Conservation (phyloP, 2,329 filamentous ascomycete genomes). For the Colletotrichum sublineola region DNA sequence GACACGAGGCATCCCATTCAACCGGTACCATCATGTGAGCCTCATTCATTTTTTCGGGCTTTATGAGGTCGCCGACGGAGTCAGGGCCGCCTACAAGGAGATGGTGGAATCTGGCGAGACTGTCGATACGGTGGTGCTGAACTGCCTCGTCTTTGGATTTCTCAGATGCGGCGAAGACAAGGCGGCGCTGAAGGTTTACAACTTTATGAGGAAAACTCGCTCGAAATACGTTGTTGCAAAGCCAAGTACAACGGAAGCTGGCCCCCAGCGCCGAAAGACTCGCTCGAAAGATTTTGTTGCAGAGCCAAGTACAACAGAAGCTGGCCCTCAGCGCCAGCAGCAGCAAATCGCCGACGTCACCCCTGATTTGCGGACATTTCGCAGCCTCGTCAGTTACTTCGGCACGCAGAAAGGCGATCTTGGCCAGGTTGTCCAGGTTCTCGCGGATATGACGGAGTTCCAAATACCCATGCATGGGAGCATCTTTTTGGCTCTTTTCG, state of each 20-base stretch:
- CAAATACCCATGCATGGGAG: slow-evolving; percentile 78
- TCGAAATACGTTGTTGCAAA: slow-evolving; percentile 47
- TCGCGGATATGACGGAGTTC: slow-evolving; percentile 84
- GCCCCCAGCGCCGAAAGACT: slow-evolving; percentile 50
- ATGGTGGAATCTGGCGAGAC: slow-evolving; percentile 89
- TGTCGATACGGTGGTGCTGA: slow-evolving; percentile 88
- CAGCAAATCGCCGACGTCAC: slow-evolving; percentile 76
- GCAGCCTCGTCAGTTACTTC: slow-evolving; percentile 82
- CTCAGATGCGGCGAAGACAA: slow-evolving; percentile 80
- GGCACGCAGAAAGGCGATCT: slow-evolving; percentile 78
- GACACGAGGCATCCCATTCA: slow-evolving; percentile 74
- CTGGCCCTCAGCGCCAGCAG: slow-evolving; percentile 63
- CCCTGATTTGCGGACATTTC: slow-evolving; percentile 84
- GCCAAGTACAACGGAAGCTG: background rate
- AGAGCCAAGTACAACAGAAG: slow-evolving; percentile 66
- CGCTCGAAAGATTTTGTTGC: slow-evolving; percentile 45
- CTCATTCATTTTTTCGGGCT: slow-evolving; percentile 89
- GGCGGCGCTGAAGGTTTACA: slow-evolving; percentile 84
- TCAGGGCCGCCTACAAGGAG: slow-evolving; percentile 82
- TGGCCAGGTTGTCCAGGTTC: slow-evolving; percentile 74
- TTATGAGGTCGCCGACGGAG: slow-evolving; percentile 77
- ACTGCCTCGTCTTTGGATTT: slow-evolving; percentile 85
- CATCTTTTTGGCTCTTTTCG: slow-evolving; percentile 85
- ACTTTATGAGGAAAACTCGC: slow-evolving; percentile 81
- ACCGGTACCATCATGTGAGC: slow-evolving; percentile 85